A percentile compares a stretch with the other conserved stretches of the same genome.
These are phyloP conservation scores for Termitomyces sp. DNA, from an alignment of 768 basidiomycete species.

Conservation along the genomic window DNA sequence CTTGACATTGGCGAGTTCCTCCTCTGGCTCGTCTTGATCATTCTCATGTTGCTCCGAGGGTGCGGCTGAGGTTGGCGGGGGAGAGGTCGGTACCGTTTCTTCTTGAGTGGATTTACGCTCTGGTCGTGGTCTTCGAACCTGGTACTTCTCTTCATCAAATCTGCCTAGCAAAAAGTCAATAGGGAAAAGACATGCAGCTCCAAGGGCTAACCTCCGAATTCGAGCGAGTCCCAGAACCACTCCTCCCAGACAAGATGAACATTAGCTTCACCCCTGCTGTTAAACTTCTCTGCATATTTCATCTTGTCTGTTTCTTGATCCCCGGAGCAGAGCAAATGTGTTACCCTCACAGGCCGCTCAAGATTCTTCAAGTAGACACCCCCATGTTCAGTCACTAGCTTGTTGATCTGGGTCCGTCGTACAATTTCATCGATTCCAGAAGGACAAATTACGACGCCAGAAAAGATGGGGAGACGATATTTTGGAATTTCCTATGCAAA, in stretches of 20 bases:
- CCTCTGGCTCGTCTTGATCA: constrained; percentile 37
- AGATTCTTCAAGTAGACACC: constrained; percentile 73
- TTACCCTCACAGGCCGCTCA: constrained; percentile 73
- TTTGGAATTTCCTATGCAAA: constrained; percentile 43
- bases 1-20: constrained; percentile 49
- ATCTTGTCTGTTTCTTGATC: constrained; percentile 71
- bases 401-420: constrained; percentile 58
- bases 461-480: constrained; percentile 71
- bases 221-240: constrained; percentile 93
- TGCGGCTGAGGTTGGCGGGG: constrained; percentile 14
- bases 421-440: constrained; percentile 69
- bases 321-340: constrained; percentile 78
- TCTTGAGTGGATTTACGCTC: constrained; percentile 36
- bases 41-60: constrained; percentile 15
- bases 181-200: background rate
- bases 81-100: constrained; percentile 16
- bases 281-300: constrained; percentile 72
- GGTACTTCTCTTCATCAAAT: constrained; percentile 59
- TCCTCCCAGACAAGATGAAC: constrained; percentile 90
- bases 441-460: constrained; percentile 59
- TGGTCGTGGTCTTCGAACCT: constrained; percentile 54
- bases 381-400: constrained; percentile 49
- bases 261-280: constrained; percentile 58
- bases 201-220: constrained; percentile 51
- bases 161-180: constrained; percentile 32